Evolutionary conservation across 805 yeast species (phyloP).

Genomic region (Brettanomyces naardenensis): DNA sequence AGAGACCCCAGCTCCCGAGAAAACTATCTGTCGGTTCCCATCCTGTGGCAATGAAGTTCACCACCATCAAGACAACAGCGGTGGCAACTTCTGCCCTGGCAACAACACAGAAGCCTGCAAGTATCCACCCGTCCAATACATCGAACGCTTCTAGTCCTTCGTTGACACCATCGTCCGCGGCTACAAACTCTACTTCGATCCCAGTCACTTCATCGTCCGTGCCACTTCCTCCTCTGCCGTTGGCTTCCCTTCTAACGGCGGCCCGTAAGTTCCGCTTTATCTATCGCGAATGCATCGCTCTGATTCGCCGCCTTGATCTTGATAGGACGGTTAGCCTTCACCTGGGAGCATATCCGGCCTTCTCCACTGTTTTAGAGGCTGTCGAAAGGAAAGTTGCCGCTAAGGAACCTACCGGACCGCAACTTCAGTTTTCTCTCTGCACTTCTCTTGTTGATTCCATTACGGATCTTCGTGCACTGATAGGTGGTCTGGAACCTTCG

Average conservation of each 20-base stretch:
- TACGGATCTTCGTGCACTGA: slow-evolving; percentile 14
- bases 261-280: slow-evolving; percentile 18
- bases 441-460: slow-evolving; percentile 14
- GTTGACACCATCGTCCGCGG: not conserved
- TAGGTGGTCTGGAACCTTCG: slow-evolving; percentile 12
- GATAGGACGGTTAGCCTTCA: slow-evolving; percentile 7
- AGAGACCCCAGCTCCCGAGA: not conserved
- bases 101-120: no score
- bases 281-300: slow-evolving; percentile 12
- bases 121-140: no score
- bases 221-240: not conserved
- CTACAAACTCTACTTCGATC: no score
- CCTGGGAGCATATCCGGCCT: slow-evolving; percentile 11
- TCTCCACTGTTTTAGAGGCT: slow-evolving; percentile 13
- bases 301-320: slow-evolving; percentile 11
- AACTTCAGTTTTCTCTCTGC: slow-evolving; percentile 11
- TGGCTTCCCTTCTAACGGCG: slow-evolving; percentile 9
- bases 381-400: slow-evolving; percentile 12
- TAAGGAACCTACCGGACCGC: slow-evolving; percentile 6
- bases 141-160: not conserved
- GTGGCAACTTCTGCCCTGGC: not conserved
- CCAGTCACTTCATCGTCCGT: no score
- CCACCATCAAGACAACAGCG: slow-evolving; percentile 4
- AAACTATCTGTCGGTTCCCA: not conserved
- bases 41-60: not conserved